phyloP scores from a whole-genome alignment of 768 basidiomycete species.

The Mycena alexandri region DNA sequence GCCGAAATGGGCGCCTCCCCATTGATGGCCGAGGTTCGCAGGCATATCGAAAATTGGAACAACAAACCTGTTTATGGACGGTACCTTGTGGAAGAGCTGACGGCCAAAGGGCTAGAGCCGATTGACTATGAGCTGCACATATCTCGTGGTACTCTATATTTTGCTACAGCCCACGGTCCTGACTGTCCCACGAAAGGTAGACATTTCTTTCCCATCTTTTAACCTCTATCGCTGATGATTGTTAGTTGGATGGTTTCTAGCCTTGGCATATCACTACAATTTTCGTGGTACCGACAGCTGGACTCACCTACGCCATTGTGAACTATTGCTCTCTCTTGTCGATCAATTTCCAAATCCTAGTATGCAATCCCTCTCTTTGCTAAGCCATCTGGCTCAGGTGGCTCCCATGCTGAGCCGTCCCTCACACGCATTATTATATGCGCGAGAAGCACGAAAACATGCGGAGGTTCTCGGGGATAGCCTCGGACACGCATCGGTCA shows the following conservation, averaged over 20 bases:
- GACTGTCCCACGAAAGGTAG: not conserved
- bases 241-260: not conserved
- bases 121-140: not conserved
- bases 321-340: not conserved
- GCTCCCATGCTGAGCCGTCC: not conserved
- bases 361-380: not conserved
- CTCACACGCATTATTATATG: not conserved
- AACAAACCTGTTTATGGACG: not conserved
- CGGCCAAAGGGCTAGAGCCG: not conserved
- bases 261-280: not conserved
- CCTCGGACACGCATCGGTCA: not conserved
- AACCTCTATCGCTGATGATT: not conserved
- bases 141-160: not conserved
- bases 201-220: not conserved
- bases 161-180: not conserved
- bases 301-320: not conserved
- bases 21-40: not conserved
- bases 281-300: not conserved
- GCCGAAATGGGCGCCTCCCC: not conserved
- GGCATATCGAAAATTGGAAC: not conserved
- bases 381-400: not conserved
- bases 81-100: not conserved
- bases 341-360: not conserved
- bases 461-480: not conserved
- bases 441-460: not conserved